Conservation (phyloP, 23 red algal genomes). For the Gracilaria gracilis region DNA sequence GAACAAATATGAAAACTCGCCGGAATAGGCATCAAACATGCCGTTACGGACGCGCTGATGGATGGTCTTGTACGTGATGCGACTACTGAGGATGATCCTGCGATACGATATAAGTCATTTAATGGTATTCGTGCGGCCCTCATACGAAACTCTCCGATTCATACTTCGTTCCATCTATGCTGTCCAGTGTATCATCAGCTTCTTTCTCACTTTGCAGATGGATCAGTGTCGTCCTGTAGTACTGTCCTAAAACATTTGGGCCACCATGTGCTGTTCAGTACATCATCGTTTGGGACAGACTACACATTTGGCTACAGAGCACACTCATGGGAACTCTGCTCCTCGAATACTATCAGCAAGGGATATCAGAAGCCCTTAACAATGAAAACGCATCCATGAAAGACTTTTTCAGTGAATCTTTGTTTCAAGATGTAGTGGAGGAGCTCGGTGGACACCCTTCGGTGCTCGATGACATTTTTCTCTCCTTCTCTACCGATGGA, state of each 20-base stretch:
- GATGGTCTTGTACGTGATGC: neutral
- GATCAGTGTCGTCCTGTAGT: neutral
- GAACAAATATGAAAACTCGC: neutral
- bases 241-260: neutral
- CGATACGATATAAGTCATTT: neutral
- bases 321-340: neutral
- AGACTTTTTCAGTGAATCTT: neutral
- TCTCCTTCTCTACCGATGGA: constrained; percentile 1
- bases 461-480: constrained; percentile 30
- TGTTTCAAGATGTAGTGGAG: neutral
- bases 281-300: neutral
- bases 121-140: neutral
- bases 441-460: neutral
- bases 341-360: neutral
- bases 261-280: neutral
- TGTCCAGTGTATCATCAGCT: neutral
- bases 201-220: neutral
- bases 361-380: neutral
- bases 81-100: neutral
- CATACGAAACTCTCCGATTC: neutral
- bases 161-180: neutral
- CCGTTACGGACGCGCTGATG: neutral
- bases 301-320: neutral
- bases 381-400: neutral
- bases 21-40: neutral